Percentiles rank a stretch among this genome's conserved stretches.
These are phyloP conservation scores for Annona squamosa DNA, from an alignment of 164 flowering plant genomes.

Conservation along the genomic window DNA sequence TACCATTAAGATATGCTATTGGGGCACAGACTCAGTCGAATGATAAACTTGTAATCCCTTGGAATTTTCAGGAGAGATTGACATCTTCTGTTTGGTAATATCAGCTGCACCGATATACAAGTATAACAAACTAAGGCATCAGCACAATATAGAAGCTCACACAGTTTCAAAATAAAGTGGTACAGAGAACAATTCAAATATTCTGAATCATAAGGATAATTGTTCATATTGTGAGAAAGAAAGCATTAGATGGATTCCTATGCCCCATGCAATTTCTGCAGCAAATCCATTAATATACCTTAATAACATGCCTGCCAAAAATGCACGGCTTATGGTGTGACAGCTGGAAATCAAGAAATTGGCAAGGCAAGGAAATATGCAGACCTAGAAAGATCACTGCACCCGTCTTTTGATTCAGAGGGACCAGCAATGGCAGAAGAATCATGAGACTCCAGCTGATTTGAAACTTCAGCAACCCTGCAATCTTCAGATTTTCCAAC, in stretches of 20 bases:
- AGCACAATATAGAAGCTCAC: not conserved
- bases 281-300: not conserved
- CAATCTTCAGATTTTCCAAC: constrained; percentile 6
- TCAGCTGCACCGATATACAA: not conserved
- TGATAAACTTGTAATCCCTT: not conserved
- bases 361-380: not conserved
- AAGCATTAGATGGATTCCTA: not conserved
- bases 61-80: not conserved
- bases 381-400: not conserved
- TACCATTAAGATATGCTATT: not conserved
- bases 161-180: not conserved
- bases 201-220: not conserved
- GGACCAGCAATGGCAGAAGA: not conserved
- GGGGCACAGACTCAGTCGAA: not conserved
- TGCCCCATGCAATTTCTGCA: not conserved
- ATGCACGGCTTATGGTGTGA: not conserved
- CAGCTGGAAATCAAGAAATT: not conserved
- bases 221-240: not conserved
- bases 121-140: not conserved
- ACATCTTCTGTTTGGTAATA: not conserved
- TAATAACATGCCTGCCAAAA: not conserved
- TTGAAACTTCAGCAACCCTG: not conserved
- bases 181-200: no score
- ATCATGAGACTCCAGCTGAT: not conserved
- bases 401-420: not conserved